Evolutionary conservation across 2,329 filamentous ascomycete genomes (phyloP), one percentile per base, ranked within the genome.

Genomic region (Escovopsis sp.): DNA sequence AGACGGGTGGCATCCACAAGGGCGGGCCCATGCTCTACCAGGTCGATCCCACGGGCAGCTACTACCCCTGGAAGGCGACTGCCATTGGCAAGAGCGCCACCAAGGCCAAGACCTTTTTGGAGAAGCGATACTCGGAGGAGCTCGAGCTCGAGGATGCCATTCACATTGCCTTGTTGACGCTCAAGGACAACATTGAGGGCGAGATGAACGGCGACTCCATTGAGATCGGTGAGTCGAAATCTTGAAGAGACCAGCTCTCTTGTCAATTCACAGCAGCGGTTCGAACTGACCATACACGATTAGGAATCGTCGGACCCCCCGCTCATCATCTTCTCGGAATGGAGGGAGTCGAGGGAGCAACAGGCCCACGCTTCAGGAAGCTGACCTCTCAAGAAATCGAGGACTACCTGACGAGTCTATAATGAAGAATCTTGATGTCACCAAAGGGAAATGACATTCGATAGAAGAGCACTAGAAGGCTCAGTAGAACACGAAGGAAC

Each of bases 131-230:
- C 68, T 95, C 88, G 4, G 91, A 98, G 61, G 88, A 88, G 35
- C 68, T 98, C 59, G 91, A 98, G 73, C 71, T 98, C 49, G 91
- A 98, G 67, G 91, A 98, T 65, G 91, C 91, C 9, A 91, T 98
- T 53, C 91, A 98, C 66, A 98, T 98, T 69, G 91, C 91, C 47
- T 75, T 98, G 43, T 70, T 98, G 61, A 98, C 91, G 26, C 70
- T 98, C 60, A 98, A 98, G 74, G 91, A 98, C 73, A 95, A 91
- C 45, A 98, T 98, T 59, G 89, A 96, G 69, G 91, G 91, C 45
- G 91, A 96, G 69, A 96, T 96, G 89, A 96, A 89, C 54, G 89
- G 89, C 48, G 88, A 96, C 62, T 95, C 89, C 30, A 93, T 98
- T 50, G 91, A 98, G 68, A 95, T 98, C 63, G 89, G 86, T 87